Base-by-base conservation (phyloP, 345 rosid species). In the Capsella bursapastoris region DNA sequence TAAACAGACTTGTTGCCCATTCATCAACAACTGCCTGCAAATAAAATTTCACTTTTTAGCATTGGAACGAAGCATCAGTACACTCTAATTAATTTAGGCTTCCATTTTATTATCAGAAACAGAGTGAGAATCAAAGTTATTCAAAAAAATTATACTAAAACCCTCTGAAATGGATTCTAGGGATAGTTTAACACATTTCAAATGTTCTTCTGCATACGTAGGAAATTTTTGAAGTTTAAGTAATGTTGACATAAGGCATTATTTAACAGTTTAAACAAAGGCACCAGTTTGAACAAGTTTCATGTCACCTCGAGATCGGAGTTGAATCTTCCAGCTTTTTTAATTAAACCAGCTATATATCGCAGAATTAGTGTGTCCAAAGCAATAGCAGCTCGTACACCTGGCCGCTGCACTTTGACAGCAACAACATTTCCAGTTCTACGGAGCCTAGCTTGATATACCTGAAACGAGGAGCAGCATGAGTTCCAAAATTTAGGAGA, bases 1-100 rank as follows among this genome's bases (percentile, higher is more conserved):
- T 90, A 61, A 94, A 91, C 66, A 94, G 94, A 78, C 97, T 94
- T 8, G 95, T 88, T 28, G 97, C 98, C 98, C 97, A 94, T 71
- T 94, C 97, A 74, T 94, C 97, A 83, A 88, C 84, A 78, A 94
- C 85, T 47, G 95, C 97, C 97, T 91, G 90, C 83, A 83, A 66
- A 80, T 69, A 51, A 38, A 75, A 73, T 55, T 56, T 66, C 72
- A 74, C 51, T 52, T 4, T 74, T 77, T 44, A 69, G 64, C 61
- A 66, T 78, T 48, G 66, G 35, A 44, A 65, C 44, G 13, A 55
- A 43, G n/a, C 55, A 41, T 28, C 50, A 69, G 52, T 37, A 51
- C 63, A 59, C 38, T 67, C 45, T 50, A 13, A 40, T 13, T 53
- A 52, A 25, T 31, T 38, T 57, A 66, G 49, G 16, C 8, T 47